These are phyloP conservation scores for Diospyros lotus DNA, from an alignment of 148 eudicot genomes.

Conservation along the genomic window DNA sequence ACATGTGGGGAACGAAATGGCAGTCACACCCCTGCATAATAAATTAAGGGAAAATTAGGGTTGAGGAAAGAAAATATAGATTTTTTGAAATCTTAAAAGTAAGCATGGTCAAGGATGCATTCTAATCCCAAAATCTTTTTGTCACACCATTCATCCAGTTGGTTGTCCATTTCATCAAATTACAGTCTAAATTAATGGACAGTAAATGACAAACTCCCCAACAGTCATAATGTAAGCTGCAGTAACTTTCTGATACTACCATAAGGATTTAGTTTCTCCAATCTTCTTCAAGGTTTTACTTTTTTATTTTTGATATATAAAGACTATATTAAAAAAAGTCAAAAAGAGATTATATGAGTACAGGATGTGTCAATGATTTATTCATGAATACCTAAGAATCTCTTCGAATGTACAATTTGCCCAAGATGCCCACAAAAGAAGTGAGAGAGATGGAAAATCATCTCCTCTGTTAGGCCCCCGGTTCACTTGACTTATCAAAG, in stretches of 20 bases:
- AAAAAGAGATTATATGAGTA: no score
- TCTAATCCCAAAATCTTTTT: not conserved
- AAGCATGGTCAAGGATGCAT: no score
- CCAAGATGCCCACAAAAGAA: no score
- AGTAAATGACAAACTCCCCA: not conserved
- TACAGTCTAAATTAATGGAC: not conserved
- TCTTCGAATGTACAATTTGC: no score
- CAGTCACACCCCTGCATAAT: constrained; percentile 68
- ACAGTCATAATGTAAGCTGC: not conserved
- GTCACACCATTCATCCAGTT: not conserved
- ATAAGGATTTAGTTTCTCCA: not conserved
- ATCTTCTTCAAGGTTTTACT: not conserved
- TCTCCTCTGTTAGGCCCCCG: no score
- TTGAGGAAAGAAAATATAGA: not conserved
- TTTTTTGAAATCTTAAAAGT: not conserved
- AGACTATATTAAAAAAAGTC: no score
- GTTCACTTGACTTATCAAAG: no score
- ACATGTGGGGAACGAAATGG: constrained; percentile 54
- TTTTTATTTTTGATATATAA: no score
- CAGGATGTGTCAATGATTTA: no score
- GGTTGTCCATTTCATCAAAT: not conserved
- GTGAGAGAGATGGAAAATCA: no score
- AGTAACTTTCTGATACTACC: not conserved
- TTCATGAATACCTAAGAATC: no score
- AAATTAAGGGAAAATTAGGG: not conserved